Base-by-base conservation (phyloP, 305 asterid genomes). In the Fraxinus xanthoxyloides region DNA sequence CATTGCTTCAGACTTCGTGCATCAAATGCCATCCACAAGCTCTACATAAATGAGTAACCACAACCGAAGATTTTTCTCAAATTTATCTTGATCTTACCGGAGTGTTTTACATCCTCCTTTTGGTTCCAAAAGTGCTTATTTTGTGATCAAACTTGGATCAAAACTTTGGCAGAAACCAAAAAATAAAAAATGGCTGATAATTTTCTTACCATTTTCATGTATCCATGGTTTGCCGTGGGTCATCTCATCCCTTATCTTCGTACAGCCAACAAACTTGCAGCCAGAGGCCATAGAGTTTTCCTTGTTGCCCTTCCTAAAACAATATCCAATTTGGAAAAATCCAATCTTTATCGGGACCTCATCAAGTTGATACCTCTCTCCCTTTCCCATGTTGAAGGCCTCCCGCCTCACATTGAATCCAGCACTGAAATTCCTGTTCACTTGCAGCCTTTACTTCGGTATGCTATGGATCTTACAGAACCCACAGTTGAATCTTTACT, bases 221-320 rank as follows among this genome's bases (percentile, higher is more conserved):
- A 85, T 61, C 96, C 97, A 56, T 93, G 96, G 97, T 86, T 91
- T 30, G 97, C 92, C 82, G 86, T 90, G 88, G 96, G 94, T 7
- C 96, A 93, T 81, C 89, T 93, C 79, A 93, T 93, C 4, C 72
- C 93, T 3, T 93, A 82, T 83, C 92, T 93, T 63, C 94, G 89
- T 82, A 32, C 88, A 8, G 84, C 96, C 84, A 93, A 93, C 87
- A 91, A 94, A 76, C 81, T 94, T 1, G 98, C 98, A 3, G 87
- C 87, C 1, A 89, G 80, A 83, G 94, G 96, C 81, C 96, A 92
- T 43, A 35, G 4, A 56, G 86, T 94, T 85, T 90, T 81, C 86
- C 86, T 92, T 82, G 78, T 93, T 51, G 82, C 89, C 30, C 98
- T 97, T 0, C 24, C 35, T 21, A 90, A 89, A 31, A 79, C 91